A percentile compares a stretch with the other conserved stretches of the same genome.
Evolutionary conservation across 768 basidiomycete species (phyloP).

Genomic region (Dentipellis sp.): DNA sequence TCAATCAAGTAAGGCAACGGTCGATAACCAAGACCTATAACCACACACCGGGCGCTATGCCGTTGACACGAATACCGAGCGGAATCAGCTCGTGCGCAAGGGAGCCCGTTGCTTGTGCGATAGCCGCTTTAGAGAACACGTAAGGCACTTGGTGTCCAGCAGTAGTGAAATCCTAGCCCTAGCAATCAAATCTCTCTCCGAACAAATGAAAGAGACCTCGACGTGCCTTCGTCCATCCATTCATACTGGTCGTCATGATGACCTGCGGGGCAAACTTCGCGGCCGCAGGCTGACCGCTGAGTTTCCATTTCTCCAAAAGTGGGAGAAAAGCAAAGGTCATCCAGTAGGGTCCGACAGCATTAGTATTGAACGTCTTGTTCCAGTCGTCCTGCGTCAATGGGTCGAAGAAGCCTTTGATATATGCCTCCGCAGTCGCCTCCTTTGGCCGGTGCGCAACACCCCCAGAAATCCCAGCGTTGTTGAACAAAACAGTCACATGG

Average conservation of each 20-base stretch:
- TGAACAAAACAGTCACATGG: slow-evolving; percentile 11
- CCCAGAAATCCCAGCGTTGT: slow-evolving; percentile 32
- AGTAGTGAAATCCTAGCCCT: slow-evolving; percentile 23
- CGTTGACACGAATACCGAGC: slow-evolving; percentile 39
- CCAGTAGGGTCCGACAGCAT: slow-evolving; percentile 42
- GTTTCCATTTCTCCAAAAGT: slow-evolving; percentile 40
- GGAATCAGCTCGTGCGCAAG: slow-evolving; percentile 41
- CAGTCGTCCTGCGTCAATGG: slow-evolving; percentile 28
- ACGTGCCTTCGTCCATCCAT: slow-evolving; percentile 40
- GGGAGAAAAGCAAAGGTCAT: slow-evolving; percentile 47
- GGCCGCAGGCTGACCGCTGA: slow-evolving; percentile 16
- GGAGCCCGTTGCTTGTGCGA: slow-evolving; percentile 35
- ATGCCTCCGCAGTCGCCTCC: slow-evolving; percentile 26
- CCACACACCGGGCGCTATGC: slow-evolving; percentile 32
- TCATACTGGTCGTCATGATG: slow-evolving; percentile 43
- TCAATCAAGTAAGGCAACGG: not conserved
- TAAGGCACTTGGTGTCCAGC: slow-evolving; percentile 29
- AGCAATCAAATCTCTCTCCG: too few species aligned
- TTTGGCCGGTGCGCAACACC: slow-evolving; percentile 22
- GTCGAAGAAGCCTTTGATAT: slow-evolving; percentile 30
- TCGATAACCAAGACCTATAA: too few species aligned
- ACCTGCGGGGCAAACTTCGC: slow-evolving; percentile 35
- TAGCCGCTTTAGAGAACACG: slow-evolving; percentile 37
- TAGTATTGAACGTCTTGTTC: slow-evolving; percentile 26
- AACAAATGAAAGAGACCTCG: slow-evolving; percentile 15